Conservation (phyloP, 352 stramenopile genomes). For the Pythium chondricola region DNA sequence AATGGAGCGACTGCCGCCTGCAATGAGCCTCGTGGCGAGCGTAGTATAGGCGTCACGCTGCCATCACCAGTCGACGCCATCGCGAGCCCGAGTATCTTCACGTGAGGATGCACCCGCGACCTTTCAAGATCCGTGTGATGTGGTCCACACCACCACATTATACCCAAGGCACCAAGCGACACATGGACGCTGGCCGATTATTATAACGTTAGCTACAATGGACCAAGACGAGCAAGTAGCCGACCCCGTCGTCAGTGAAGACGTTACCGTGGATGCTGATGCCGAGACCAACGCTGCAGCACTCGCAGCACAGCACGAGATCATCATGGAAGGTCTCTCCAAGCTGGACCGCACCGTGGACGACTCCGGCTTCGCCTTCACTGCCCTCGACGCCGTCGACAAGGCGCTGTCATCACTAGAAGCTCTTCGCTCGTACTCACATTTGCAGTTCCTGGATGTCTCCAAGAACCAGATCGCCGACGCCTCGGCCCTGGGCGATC, state of each 20-base stretch:
- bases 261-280: not conserved
- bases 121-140: conserved; percentile 15
- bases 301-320: conserved; percentile 33
- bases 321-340: conserved; percentile 51
- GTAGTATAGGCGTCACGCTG: conserved; percentile 9
- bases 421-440: conserved; percentile 48
- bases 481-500: conserved; percentile 32
- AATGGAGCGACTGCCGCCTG: not conserved
- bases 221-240: not conserved
- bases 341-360: conserved; percentile 69
- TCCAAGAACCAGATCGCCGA: conserved; percentile 63
- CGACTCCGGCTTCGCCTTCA: conserved; percentile 75
- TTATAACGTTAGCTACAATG: no score
- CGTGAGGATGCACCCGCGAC: not conserved
- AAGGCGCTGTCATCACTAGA: conserved; percentile 50
- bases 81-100: not conserved
- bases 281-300: conserved; percentile 1
- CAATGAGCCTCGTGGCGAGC: conserved; percentile 15
- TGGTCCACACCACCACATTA: conserved; percentile 13
- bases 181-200: no score
- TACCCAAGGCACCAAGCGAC: not conserved
- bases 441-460: conserved; percentile 70
- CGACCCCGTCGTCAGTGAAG: not conserved
- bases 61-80: not conserved
- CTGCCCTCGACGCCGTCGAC: conserved; percentile 53